A percentile compares a stretch with the other conserved stretches of the same genome.
phyloP scores from a whole-genome alignment of 164 flowering plant species.

The Piper betle region DNA sequence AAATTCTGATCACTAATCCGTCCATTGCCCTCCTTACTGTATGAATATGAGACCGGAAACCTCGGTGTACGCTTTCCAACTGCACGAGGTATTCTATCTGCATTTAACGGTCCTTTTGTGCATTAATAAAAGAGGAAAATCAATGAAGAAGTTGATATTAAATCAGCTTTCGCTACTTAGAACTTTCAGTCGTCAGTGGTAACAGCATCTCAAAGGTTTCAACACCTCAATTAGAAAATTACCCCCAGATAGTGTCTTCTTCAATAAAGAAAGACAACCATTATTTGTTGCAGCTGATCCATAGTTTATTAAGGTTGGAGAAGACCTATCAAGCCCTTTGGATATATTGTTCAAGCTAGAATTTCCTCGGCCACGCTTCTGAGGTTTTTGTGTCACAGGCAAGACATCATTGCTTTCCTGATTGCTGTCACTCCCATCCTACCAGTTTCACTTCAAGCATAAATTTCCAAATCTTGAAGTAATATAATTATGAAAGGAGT shows the following conservation, averaged over 20 bases:
- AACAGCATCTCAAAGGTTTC: no score
- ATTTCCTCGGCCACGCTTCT: slow-evolving; percentile 50
- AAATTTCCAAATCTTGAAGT: background rate
- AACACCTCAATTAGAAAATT: background rate
- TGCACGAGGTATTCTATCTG: slow-evolving; percentile 68
- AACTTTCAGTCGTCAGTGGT: no score
- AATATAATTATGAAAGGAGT: background rate
- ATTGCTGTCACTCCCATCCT: slow-evolving; percentile 81
- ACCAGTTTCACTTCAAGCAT: slow-evolving; percentile 10
- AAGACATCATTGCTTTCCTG: slow-evolving; percentile 58
- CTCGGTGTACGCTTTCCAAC: slow-evolving; percentile 97
- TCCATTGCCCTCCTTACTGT: slow-evolving; percentile 27
- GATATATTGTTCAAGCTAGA: slow-evolving; percentile 17
- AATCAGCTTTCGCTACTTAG: no score
- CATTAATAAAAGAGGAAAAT: no score
- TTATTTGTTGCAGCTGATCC: slow-evolving; percentile 32
- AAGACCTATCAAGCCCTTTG: slow-evolving; percentile 27
- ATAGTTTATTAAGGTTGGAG: slow-evolving; percentile 27
- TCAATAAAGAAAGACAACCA: slow-evolving; percentile 58
- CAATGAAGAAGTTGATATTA: no score
- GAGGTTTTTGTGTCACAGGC: slow-evolving; percentile 36
- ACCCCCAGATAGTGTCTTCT: slow-evolving; percentile 64
- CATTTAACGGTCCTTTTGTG: background rate
- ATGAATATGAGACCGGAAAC: slow-evolving; percentile 43
- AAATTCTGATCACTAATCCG: slow-evolving; percentile 23